Evolutionary conservation across 148 eudicot genomes (phyloP), one percentile per base, ranked within the genome.

Genomic region (Vaccinium corymbosum): DNA sequence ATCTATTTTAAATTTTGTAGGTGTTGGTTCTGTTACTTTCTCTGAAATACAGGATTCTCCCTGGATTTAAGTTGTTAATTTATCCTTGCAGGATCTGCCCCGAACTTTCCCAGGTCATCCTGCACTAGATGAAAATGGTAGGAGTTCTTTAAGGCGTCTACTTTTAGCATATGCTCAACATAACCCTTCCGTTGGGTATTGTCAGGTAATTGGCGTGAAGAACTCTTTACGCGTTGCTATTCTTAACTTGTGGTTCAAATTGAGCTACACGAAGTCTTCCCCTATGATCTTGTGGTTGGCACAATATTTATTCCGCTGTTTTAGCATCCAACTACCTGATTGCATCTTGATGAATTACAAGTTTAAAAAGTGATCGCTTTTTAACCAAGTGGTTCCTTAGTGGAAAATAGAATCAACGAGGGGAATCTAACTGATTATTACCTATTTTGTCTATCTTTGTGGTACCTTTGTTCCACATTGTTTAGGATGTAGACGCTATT

Each of bases 81-180:
- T 88, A 83, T 83, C 86, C 84, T 74, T 88, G 86, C 94, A 96
- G 99, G 99, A 96, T 85, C 87, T 96, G 85, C 93, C 93, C 52
- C 90, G 98, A 82, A 96, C 99, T 80, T 96, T 96, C 87, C 99
- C 99, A 7, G 99, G 98, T 76, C 99, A 96, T 87, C 99, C 99
- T 87, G 99, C 99, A 56, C 81, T 96, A 72, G 89, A 94, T 87
- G 98, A 96, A 75, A 90, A 87, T 80, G 99, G 98, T 52, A 90
- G 95, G 91, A 90, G 90, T 87, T 93, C 99, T 57, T 91, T 96
- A 80, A 89, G 97, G 78, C 95, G 98, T 74, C 81, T 96, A 87
- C 98, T 96, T 84, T 80, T 87, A 80, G 99, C 99, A 79, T 96
- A 96, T 91, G 95, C 99, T 86, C 91, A 83, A 53, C 99, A 94